Conservation (phyloP, 495 filamentous ascomycete genomes). For the Xylaria venustula region DNA sequence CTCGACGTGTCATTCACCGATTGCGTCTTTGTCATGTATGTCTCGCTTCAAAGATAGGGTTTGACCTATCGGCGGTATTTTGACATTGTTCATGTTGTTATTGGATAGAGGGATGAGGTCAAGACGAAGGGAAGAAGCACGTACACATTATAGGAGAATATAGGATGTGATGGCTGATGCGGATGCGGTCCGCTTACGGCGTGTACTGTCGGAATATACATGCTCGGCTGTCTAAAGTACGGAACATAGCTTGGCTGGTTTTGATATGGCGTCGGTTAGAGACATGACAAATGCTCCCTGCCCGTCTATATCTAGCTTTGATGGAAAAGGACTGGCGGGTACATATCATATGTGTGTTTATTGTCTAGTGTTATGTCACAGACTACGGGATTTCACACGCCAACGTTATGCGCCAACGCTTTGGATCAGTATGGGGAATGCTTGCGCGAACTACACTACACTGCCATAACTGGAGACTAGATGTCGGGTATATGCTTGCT, state of each 20-base stretch:
- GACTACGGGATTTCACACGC: no score
- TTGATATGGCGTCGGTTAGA: background rate
- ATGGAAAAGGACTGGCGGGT: no score
- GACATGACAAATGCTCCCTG: background rate
- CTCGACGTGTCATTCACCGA: conserved; percentile 8
- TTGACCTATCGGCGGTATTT: background rate
- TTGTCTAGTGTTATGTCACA: background rate
- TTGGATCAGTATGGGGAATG: background rate
- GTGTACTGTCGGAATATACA: no score
- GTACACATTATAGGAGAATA: no score
- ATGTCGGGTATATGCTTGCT: conserved; percentile 4
- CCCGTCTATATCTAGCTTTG: background rate
- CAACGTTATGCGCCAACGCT: no score
- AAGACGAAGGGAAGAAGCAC: no score
- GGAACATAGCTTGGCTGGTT: background rate
- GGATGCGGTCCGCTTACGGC: no score
- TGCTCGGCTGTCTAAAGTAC: no score
- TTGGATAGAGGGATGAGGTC: background rate
- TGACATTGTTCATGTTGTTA: background rate
- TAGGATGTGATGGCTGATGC: no score
- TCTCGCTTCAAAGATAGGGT: no score
- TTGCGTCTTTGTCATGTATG: no score
- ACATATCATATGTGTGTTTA: background rate
- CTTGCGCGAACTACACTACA: conserved; percentile 3
- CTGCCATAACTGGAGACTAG: background rate